These are phyloP conservation scores for Paraconiothyrium brasiliense DNA, from an alignment of 2,329 filamentous ascomycete species.

Conservation along the genomic window DNA sequence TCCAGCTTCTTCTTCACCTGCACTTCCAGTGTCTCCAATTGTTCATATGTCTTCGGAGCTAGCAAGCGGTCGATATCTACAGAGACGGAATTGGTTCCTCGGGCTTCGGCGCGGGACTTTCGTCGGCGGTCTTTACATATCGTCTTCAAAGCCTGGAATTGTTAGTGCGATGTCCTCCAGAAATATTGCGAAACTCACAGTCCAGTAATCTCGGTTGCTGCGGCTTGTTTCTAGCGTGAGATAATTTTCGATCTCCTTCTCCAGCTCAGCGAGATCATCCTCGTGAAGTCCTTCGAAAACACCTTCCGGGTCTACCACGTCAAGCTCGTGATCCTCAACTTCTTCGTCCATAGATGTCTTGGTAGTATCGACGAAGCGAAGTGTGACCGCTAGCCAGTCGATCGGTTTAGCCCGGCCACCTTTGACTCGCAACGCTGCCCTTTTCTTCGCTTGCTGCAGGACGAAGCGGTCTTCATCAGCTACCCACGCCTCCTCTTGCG, in stretches of 20 bases:
- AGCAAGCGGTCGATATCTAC: conserved; percentile 89
- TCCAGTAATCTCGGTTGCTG: conserved; percentile 89
- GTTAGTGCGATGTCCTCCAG: conserved; percentile 28
- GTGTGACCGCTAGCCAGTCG: conserved; percentile 90
- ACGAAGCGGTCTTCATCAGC: conserved; percentile 97
- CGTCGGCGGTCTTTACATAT: conserved; percentile 81
- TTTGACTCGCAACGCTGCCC: conserved; percentile 92
- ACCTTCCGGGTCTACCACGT: conserved; percentile 81
- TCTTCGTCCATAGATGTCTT: conserved; percentile 85
- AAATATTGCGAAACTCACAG: conserved; percentile 53
- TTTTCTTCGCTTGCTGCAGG: conserved; percentile 96
- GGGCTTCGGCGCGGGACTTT: conserved; percentile 74
- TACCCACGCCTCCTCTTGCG: conserved; percentile 72
- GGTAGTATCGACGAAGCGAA: conserved; percentile 87
- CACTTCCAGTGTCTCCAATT: conserved; percentile 84
- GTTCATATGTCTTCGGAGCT: conserved; percentile 82
- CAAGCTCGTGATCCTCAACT: conserved; percentile 75
- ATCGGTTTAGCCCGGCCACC: conserved; percentile 91
- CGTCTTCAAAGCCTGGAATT: conserved; percentile 74
- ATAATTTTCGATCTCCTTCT: conserved; percentile 83
- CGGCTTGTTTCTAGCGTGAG: conserved; percentile 79
- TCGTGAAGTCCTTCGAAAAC: conserved; percentile 78
- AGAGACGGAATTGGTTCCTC: conserved; percentile 82
- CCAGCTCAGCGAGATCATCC: conserved; percentile 75
- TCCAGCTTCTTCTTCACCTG: conserved; percentile 88